Percentiles rank a stretch among this genome's conserved stretches.
These are phyloP conservation scores for Schizopora paradoxa DNA, from an alignment of 1,284 basidiomycete species.

Conservation along the genomic window DNA sequence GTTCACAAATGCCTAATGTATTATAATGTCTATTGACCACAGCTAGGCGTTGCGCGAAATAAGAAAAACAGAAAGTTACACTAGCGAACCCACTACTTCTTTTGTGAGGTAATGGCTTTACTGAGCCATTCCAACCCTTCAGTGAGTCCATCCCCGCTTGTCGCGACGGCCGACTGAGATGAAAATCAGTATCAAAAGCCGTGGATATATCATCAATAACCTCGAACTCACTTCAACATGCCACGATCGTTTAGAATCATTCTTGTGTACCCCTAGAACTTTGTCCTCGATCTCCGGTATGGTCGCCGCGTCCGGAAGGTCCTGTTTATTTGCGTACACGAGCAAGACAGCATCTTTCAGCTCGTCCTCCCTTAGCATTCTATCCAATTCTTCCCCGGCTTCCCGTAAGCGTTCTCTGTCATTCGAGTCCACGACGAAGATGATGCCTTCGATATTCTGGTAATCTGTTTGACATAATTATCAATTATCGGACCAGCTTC, in stretches of 20 bases:
- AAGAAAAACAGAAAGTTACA: too few species aligned
- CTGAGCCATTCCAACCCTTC: slow-evolving; percentile 97
- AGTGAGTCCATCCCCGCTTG: slow-evolving; percentile 97
- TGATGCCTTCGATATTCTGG: slow-evolving; percentile 99
- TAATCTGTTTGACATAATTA: slow-evolving; percentile 64
- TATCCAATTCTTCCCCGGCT: slow-evolving; percentile 98
- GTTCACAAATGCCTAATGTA: too few species aligned
- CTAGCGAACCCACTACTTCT: too few species aligned
- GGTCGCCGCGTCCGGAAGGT: slow-evolving; percentile 99
- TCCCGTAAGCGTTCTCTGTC: slow-evolving; percentile 99
- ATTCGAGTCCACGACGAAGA: slow-evolving; percentile 99
- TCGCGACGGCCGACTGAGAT: slow-evolving; percentile 89
- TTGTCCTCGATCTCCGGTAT: slow-evolving; percentile 99
- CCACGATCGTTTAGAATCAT: slow-evolving; percentile 93
- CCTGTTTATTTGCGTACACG: slow-evolving; percentile 99
- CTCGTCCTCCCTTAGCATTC: slow-evolving; percentile 99
- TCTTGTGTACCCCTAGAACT: slow-evolving; percentile 87
- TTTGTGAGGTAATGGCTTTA: slow-evolving; percentile 84
- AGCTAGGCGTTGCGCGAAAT: too few species aligned
- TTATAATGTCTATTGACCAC: too few species aligned
- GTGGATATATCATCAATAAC: slow-evolving; percentile 16
- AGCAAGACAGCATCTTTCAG: slow-evolving; percentile 97
- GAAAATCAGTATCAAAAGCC: slow-evolving; percentile 9
- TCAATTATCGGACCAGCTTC: slow-evolving; percentile 7
- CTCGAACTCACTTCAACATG: slow-evolving; percentile 83